Percentiles rank a stretch among this genome's conserved stretches.
These are phyloP conservation scores for Helianthus annuus DNA, from an alignment of 129 eudicot genomes.

Conservation along the genomic window DNA sequence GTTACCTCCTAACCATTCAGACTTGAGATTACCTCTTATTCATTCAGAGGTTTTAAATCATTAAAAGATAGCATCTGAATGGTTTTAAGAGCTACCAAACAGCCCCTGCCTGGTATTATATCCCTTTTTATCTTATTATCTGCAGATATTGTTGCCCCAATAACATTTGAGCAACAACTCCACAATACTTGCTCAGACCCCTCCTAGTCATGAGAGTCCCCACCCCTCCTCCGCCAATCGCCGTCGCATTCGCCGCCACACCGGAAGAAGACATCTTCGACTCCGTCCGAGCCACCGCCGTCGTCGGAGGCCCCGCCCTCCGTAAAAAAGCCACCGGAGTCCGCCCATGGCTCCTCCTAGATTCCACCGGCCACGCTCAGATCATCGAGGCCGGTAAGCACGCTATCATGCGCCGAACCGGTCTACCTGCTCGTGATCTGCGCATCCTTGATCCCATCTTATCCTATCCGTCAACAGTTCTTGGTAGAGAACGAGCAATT, in stretches of 20 bases:
- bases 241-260: constrained; percentile 8
- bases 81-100: too few species aligned
- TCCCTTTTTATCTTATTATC: too few species aligned
- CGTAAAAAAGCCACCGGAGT: constrained; percentile 10
- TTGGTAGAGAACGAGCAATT: neutral
- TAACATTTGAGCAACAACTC: neutral
- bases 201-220: neutral
- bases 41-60: too few species aligned
- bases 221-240: neutral
- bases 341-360: constrained; percentile 5
- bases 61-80: too few species aligned
- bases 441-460: constrained; percentile 78
- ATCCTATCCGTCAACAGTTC: constrained; percentile 49
- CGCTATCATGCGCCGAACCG: constrained; percentile 77
- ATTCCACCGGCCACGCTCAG: constrained; percentile 22
- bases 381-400: constrained; percentile 62
- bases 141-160: too few species aligned
- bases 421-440: constrained; percentile 88
- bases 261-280: neutral
- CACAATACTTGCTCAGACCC: too few species aligned
- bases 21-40: too few species aligned
- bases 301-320: neutral
- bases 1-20: too few species aligned
- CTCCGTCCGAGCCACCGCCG: neutral
- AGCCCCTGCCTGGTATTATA: too few species aligned